Evolutionary conservation across 2,329 filamentous ascomycete species (phyloP), one percentile per base, ranked within the genome.

Genomic region (Talaromyces sp.): DNA sequence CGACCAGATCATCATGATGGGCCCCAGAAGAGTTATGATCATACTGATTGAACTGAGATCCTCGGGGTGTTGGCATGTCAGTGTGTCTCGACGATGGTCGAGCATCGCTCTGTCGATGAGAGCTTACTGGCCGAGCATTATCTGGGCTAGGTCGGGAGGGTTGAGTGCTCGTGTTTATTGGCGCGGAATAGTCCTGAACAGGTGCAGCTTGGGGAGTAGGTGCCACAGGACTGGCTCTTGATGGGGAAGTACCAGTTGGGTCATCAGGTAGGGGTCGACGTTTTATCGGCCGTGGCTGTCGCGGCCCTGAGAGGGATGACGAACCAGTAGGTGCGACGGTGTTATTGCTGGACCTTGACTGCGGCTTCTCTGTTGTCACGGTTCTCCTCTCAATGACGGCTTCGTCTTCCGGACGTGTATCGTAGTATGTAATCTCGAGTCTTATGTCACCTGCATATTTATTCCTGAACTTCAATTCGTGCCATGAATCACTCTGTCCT

Each of bases 371-470:
- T 21, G 72, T 70, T 18, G 71, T 72, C 64, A 74, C 72, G 69
- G 78, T 85, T 63, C 83, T 78, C 72, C 85, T 88, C 65, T 85
- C 82, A 33, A 75, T 76, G 7, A 78, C 78, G 1, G 82, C 79
- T 77, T 89, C 92, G 64, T 96, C 91, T 77, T 95, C 95, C 21
- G 92, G 90, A 28, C 93, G 85, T 62, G 84, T 88, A 75, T 99
- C 95, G 80, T 98, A 99, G 79, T 90, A 99, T 46, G 95, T 99
- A 77, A 97, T 88, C 78, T 99, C 95, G 67, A 99, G 88, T 68
- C 93, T 86, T 67, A 99, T 88, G 75, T 98, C 93, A 61, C 95
- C 95, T 6, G 95, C 93, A 71, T 98, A 99, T 81, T 96, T 96
- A 66, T 93, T 92, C 72, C 88, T 92, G 82, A 87, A 98, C 67